These are phyloP conservation scores for Talaromyces pinophilus DNA, from an alignment of 2,329 filamentous ascomycete species.

Conservation along the genomic window DNA sequence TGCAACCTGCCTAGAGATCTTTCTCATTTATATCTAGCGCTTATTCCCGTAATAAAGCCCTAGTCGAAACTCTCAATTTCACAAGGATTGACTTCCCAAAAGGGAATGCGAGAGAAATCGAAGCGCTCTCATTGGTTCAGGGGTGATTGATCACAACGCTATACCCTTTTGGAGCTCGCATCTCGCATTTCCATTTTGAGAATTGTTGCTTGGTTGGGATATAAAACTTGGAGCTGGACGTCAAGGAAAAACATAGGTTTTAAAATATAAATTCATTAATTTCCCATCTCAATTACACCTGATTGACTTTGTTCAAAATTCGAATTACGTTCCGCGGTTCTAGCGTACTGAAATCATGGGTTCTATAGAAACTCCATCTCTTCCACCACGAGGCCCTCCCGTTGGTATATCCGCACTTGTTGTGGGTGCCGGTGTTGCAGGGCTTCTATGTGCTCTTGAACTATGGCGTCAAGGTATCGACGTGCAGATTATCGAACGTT, in stretches of 20 bases:
- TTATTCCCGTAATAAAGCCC: background rate
- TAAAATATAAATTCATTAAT: background rate
- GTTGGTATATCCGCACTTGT: constrained; percentile 18
- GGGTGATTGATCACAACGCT: background rate
- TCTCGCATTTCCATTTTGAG: constrained; percentile 17
- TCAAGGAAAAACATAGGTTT: background rate
- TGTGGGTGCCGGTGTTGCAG: constrained; percentile 18
- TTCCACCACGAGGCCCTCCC: background rate
- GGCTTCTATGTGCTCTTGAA: constrained; percentile 15
- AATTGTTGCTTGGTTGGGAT: background rate
- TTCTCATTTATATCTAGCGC: background rate
- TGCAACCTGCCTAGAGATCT: background rate
- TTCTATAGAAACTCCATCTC: background rate
- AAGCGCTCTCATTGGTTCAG: background rate
- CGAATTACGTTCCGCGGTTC: background rate
- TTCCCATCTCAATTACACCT: no score
- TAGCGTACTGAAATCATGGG: background rate
- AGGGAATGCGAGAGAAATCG: background rate
- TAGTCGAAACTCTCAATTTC: background rate
- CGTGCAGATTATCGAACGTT: constrained; percentile 18
- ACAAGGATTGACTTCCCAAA: background rate
- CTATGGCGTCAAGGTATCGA: constrained; percentile 21
- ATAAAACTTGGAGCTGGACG: background rate
- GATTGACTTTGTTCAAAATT: background rate
- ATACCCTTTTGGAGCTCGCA: constrained; percentile 13